Percentiles rank a stretch among this genome's conserved stretches.
phyloP scores from a whole-genome alignment of 2,329 filamentous ascomycete genomes.

The Trichothecium sympodiale region DNA sequence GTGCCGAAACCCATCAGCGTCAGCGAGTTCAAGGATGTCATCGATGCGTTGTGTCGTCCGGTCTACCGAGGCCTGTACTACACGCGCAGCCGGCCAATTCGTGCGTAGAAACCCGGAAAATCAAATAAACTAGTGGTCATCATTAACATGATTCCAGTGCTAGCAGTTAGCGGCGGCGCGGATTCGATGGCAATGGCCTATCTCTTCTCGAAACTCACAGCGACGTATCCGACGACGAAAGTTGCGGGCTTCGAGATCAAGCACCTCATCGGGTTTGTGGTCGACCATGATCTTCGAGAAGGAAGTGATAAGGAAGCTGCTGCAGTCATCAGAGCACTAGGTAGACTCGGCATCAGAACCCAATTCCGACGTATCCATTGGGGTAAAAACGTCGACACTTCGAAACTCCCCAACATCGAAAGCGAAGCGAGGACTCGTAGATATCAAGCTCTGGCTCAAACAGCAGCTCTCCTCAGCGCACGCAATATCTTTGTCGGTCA shows the following conservation, averaged over 20 bases:
- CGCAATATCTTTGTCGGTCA: conserved; percentile 66
- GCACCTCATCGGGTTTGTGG: conserved; percentile 34
- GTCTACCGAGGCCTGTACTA: too few relatives aligned
- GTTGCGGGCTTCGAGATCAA: conserved; percentile 34
- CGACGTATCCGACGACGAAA: conserved; percentile 18
- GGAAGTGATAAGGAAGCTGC: conserved; percentile 42
- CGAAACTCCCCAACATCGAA: conserved; percentile 55
- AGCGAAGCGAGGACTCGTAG: conserved; percentile 61
- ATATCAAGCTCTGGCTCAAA: conserved; percentile 57
- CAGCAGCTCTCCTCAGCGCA: conserved; percentile 42
- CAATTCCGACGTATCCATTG: conserved; percentile 29
- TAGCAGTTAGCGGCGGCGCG: conserved; percentile 85
- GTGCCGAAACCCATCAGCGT: conserved; percentile 24
- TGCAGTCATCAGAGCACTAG: conserved; percentile 28
- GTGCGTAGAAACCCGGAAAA: too few relatives aligned
- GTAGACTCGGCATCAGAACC: conserved; percentile 22
- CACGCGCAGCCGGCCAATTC: too few relatives aligned
- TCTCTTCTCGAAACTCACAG: conserved; percentile 47
- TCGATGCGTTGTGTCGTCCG: conserved; percentile 31
- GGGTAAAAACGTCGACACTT: conserved; percentile 24
- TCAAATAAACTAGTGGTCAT: too few relatives aligned
- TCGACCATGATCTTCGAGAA: conserved; percentile 47
- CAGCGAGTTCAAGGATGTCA: conserved; percentile 31
- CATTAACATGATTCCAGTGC: conserved; percentile 28
- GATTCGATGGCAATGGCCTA: conserved; percentile 95